phyloP scores from a whole-genome alignment of 2,329 filamentous ascomycete genomes.

The Sarocladium oryzae region DNA sequence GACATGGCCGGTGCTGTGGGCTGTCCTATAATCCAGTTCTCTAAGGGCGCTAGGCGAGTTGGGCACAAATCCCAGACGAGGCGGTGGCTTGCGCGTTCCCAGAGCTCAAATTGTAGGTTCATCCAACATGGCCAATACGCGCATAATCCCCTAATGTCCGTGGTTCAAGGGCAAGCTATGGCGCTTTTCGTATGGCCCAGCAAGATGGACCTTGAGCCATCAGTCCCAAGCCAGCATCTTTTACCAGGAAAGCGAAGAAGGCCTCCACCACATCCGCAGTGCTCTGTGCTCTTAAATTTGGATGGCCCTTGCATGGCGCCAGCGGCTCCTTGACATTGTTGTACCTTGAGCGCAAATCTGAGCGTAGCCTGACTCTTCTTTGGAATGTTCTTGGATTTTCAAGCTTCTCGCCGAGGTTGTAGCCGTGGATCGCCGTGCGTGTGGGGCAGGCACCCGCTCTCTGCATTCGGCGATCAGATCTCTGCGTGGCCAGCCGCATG shows the following conservation, averaged over 20 bases:
- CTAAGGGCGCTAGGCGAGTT: conserved; percentile 3
- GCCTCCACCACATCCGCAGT: too few relatives aligned
- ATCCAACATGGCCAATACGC: background rate
- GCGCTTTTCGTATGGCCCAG: background rate
- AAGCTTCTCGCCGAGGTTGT: background rate
- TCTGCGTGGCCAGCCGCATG: background rate
- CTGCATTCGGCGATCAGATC: conserved; percentile 7
- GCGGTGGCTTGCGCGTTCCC: background rate
- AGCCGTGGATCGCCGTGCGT: conserved; percentile 7
- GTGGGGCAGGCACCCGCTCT: background rate
- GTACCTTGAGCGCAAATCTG: background rate
- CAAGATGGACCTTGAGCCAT: background rate
- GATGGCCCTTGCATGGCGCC: background rate
- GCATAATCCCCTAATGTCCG: background rate
- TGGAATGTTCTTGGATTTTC: background rate
- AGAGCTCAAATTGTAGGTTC: background rate
- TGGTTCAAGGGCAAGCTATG: background rate
- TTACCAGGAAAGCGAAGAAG: background rate
- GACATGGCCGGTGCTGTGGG: conserved; percentile 4
- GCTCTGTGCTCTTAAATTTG: too few relatives aligned
- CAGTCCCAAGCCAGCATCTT: background rate
- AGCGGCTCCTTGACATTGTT: background rate
- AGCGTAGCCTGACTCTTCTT: background rate
- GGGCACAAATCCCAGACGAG: background rate
- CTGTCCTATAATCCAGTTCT: background rate